Evolutionary conservation across 2,329 filamentous ascomycete genomes (phyloP).

Genomic region (Trichophyton equinum): DNA sequence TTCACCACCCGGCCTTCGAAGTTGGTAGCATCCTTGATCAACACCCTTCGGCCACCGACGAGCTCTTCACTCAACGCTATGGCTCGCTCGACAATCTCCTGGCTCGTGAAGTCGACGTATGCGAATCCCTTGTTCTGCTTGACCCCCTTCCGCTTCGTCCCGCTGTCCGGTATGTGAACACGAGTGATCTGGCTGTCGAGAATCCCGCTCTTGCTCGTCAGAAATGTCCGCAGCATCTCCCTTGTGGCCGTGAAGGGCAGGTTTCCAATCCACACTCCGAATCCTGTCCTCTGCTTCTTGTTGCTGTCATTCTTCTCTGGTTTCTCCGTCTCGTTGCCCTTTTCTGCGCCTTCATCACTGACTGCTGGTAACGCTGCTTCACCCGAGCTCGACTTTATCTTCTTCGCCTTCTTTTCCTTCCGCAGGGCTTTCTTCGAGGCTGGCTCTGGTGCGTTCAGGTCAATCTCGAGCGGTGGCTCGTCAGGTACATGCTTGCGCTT

Average conservation of each 20-base stretch:
- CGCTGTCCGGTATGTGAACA: constrained; percentile 59
- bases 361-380: constrained; percentile 28
- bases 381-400: constrained; percentile 14
- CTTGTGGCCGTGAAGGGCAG: constrained; percentile 71
- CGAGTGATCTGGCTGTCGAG: constrained; percentile 64
- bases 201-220: constrained; percentile 58
- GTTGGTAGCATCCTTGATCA: constrained; percentile 86
- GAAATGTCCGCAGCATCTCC: constrained; percentile 62
- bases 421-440: constrained; percentile 89
- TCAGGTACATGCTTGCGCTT: constrained; percentile 55
- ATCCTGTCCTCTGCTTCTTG: constrained; percentile 52
- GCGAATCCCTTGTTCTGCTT: constrained; percentile 83
- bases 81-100: constrained; percentile 59
- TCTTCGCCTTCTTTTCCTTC: constrained; percentile 60
- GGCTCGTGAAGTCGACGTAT: constrained; percentile 76
- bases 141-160: constrained; percentile 38
- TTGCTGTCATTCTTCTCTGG: background rate
- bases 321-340: constrained; percentile 11
- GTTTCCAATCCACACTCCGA: constrained; percentile 94
- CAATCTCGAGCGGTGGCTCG: constrained; percentile 59
- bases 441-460: constrained; percentile 78
- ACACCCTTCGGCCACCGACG: constrained; percentile 60
- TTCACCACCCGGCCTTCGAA: constrained; percentile 82
- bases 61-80: constrained; percentile 77
- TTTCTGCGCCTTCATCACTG: constrained; percentile 17